Percentiles rank a stretch among this genome's conserved stretches.
These are phyloP conservation scores for Scedosporium apiospermum DNA, from an alignment of 2,329 filamentous ascomycete species.

Conservation along the genomic window DNA sequence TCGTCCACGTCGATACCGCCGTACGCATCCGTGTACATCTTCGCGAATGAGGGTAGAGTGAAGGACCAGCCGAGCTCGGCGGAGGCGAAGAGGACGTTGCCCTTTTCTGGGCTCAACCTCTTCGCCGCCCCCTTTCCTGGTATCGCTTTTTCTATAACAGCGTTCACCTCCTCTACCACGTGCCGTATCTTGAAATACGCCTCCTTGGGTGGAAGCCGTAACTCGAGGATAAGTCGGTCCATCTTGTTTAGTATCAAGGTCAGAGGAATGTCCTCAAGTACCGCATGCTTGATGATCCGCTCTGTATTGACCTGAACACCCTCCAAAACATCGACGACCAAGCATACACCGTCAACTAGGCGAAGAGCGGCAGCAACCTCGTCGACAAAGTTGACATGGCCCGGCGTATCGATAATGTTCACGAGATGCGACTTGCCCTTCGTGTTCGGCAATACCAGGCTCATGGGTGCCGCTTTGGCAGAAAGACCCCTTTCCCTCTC, in stretches of 20 bases:
- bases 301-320: slow-evolving; percentile 99
- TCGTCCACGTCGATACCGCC: slow-evolving; percentile 72
- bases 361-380: slow-evolving; percentile 85
- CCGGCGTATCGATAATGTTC: slow-evolving; percentile 92
- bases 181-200: slow-evolving; percentile 99
- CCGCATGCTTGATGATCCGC: slow-evolving; percentile 92
- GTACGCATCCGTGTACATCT: slow-evolving; percentile 90
- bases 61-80: slow-evolving; percentile 95
- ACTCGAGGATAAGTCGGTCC: slow-evolving; percentile 86
- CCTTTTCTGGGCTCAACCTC: slow-evolving; percentile 87
- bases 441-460: slow-evolving; percentile 75
- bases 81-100: slow-evolving; percentile 95
- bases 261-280: slow-evolving; percentile 79
- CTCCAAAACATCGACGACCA: slow-evolving; percentile 94
- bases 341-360: slow-evolving; percentile 80
- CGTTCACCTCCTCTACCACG: slow-evolving; percentile 97
- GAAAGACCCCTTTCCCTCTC: slow-evolving; percentile 87
- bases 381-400: slow-evolving; percentile 97
- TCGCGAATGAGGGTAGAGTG: slow-evolving; percentile 85
- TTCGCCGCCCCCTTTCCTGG: slow-evolving; percentile 71
- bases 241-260: slow-evolving; percentile 95
- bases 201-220: slow-evolving; percentile 88
- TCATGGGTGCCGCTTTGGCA: slow-evolving; percentile 92
- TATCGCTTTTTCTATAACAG: slow-evolving; percentile 77
- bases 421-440: slow-evolving; percentile 91